Base-by-base conservation (phyloP, 2,329 filamentous ascomycete genomes). In the Colletotrichum sidae region DNA sequence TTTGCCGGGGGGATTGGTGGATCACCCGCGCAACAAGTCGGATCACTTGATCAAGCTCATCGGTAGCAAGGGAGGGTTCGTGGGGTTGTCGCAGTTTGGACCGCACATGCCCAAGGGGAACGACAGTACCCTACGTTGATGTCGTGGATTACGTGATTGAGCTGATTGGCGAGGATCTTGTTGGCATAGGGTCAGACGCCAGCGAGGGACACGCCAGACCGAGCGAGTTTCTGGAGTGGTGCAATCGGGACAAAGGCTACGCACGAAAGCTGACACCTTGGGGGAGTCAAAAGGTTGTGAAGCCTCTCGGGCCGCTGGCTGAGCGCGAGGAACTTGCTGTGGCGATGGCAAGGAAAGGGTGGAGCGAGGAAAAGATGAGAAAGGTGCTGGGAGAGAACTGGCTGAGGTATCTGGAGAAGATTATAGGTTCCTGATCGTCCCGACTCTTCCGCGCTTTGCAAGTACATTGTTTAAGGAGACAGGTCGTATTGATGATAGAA, bases 221-320 rank as follows among this genome's bases (percentile, higher is more conserved):
- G 2, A 77, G 76, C 51, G 76, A 78, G 3, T 80, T 79, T 63
- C 75, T 79, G 69, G 77, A 72, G 1, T 78, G 77, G 78, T 79
- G 77, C 68, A 79, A 79, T 67, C 77, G 73, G 44, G 78, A 79
- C 59, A 79, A 79, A 68, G 78, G 78, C 2, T 79, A 80, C 54
- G 74, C 77, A 1, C 63, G 77, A 9, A 72, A 72, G 9, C 68
- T 79, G 38, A 79, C 77, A 1, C 77, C 76, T 0, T 80, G 77
- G 78, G 77, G 77, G 1, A 78, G 76, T 47, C 73, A 78, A 50
- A 78, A 77, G 65, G 77, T 80, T 0, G 73, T 79, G 7, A 80
- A 80, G 69, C 77, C 77, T 6, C 68, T 80, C 12, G 78, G 77
- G 0, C 72, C 72, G 8, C 58, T 80, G 35, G 77, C 72, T 1